Percentiles rank a stretch among this genome's conserved stretches.
These are phyloP conservation scores for Fomitopsis pulvina DNA, from an alignment of 768 basidiomycete genomes.

Conservation along the genomic window DNA sequence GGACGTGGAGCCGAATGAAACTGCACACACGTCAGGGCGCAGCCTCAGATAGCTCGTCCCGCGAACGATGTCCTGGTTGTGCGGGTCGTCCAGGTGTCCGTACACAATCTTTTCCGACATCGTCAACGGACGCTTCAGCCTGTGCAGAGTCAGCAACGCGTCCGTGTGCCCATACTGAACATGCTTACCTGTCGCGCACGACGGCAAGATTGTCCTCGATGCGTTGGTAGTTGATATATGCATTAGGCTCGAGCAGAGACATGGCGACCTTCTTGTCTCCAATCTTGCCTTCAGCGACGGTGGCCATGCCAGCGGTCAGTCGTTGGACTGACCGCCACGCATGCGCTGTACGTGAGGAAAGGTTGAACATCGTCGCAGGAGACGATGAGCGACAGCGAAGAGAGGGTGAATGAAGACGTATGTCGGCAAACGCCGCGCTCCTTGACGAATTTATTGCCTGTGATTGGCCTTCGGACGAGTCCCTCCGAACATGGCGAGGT, in stretches of 20 bases:
- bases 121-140: slow-evolving; percentile 85
- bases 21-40: slow-evolving; percentile 72
- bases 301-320: slow-evolving; percentile 61
- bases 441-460: slow-evolving; percentile 21
- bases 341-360: slow-evolving; percentile 18
- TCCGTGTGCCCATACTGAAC: neutral
- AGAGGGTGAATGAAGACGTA: slow-evolving; percentile 16
- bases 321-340: slow-evolving; percentile 24
- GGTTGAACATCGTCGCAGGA: slow-evolving; percentile 24
- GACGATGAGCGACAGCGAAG: slow-evolving; percentile 16
- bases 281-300: slow-evolving; percentile 63
- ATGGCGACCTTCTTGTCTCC: slow-evolving; percentile 88
- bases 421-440: slow-evolving; percentile 16
- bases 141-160: slow-evolving; percentile 22
- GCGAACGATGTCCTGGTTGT: slow-evolving; percentile 83
- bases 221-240: slow-evolving; percentile 91
- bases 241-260: slow-evolving; percentile 77
- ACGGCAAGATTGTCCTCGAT: slow-evolving; percentile 96
- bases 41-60: slow-evolving; percentile 96
- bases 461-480: slow-evolving; percentile 22
- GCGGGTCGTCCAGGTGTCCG: slow-evolving; percentile 94
- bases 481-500: slow-evolving; percentile 15
- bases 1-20: neutral
- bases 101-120: slow-evolving; percentile 97
- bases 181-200: slow-evolving; percentile 68